Base-by-base conservation (phyloP, 768 basidiomycete species). In the Suillus spraguei region DNA sequence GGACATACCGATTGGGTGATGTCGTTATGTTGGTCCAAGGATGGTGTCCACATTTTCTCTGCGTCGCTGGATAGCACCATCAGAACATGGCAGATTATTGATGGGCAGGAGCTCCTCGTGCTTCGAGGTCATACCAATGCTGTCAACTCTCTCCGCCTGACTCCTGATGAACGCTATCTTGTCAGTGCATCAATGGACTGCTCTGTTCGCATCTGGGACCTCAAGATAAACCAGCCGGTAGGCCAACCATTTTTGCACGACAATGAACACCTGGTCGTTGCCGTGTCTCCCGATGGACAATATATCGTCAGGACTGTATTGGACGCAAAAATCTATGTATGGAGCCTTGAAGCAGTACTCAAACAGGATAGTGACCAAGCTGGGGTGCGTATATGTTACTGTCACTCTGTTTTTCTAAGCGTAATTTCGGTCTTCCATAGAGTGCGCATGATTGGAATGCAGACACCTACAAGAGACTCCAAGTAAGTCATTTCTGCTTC, bases 221-320 rank as follows among this genome's bases (percentile, higher is more conserved):
- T 42, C 28, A 0, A 22, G 22, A 59, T n/a, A 1, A 24, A 24
- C 8, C 33, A 41, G 32, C n/a, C n/a, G 5, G 36, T 20, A 35
- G 81, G 81, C 7, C 80, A 81, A 1, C 71, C 83, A 4, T 74
- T 82, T 61, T 94, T 93, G 0, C 95, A 97, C 72, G 87, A 83
- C 10, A 92, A n/a, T 68, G 90, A 93, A 75, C 84, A 97, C 0
- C 80, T 91, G 36, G 81, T 85, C 8, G 79, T 97, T 5, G 91
- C 94, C 4, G 69, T 95, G 42, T 94, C 90, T 2, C 28, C 28
- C 4, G 28, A 97, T 77, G 94, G 91, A 16, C 87, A 83, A 69
- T 85, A 87, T 60, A 80, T 97, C 5, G 92, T 87, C 5, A 94
- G 90, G 68, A 93, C 87, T 13, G 94, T 94, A 0, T 84, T 84